phyloP scores from a whole-genome alignment of 1,284 basidiomycete genomes.

The Ustilago bromivora region DNA sequence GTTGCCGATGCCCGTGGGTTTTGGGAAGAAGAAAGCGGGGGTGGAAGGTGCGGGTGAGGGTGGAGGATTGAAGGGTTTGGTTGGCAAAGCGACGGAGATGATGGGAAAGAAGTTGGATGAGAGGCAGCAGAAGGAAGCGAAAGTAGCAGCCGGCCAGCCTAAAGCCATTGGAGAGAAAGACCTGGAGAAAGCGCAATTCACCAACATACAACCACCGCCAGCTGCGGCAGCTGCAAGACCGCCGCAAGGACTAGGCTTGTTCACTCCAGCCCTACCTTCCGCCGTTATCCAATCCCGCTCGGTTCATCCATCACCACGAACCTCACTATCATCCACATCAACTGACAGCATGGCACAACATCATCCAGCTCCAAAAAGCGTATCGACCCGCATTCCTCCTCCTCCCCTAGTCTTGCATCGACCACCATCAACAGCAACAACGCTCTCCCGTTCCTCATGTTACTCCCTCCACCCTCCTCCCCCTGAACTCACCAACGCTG shows the following conservation, averaged over 20 bases:
- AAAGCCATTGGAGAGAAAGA: not conserved
- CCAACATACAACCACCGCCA: not conserved
- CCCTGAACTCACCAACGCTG: not conserved
- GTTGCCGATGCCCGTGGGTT: slow-evolving; percentile 4
- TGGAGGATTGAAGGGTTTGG: not conserved
- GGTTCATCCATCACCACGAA: not conserved
- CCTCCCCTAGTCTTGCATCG: not conserved
- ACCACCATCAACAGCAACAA: not conserved
- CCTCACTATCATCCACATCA: not conserved
- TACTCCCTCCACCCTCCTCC: slow-evolving; percentile 5
- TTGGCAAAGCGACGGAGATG: not conserved
- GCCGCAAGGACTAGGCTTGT: slow-evolving; percentile 11
- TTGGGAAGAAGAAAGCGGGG: not conserved
- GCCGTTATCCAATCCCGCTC: slow-evolving; percentile 14
- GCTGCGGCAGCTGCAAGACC: not conserved
- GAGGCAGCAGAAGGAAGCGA: not conserved
- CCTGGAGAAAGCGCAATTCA: not conserved
- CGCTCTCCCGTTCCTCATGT: not conserved
- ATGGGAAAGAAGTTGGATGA: not conserved
- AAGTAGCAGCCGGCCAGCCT: not conserved
- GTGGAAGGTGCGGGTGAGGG: not conserved
- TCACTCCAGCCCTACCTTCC: slow-evolving; percentile 26
- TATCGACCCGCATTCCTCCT: not conserved
- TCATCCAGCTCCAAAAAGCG: not conserved
- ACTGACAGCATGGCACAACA: not conserved